phyloP scores from a whole-genome alignment of 345 rosid species.

The Mangifera indica region DNA sequence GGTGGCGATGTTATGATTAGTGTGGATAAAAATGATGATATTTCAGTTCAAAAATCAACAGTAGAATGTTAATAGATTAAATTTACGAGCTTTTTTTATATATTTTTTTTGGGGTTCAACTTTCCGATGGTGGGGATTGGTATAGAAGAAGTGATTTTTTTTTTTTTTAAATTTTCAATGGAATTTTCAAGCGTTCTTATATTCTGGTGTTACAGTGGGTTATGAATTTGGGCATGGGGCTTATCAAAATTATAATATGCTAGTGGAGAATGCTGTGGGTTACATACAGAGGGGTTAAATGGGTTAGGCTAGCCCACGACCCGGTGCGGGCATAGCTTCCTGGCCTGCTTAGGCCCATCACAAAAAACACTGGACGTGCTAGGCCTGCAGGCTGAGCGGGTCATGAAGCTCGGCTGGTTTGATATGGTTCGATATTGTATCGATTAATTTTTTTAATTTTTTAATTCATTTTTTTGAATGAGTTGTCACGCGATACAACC shows the following conservation, averaged over 20 bases:
- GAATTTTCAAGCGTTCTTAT: constrained; percentile 30
- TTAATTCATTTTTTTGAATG: no score
- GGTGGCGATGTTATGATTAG: constrained; percentile 26
- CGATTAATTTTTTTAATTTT: no score
- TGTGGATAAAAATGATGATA: constrained; percentile 18
- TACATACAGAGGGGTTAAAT: no score
- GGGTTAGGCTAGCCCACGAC: no score
- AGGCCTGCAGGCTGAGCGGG: no score
- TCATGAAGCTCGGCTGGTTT: no score
- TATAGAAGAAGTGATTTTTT: constrained; percentile 43
- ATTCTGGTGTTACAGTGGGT: constrained; percentile 19
- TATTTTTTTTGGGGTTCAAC: constrained; percentile 6
- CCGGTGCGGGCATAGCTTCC: no score
- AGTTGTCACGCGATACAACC: no score
- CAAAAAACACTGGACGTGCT: no score
- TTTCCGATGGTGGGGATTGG: constrained; percentile 51
- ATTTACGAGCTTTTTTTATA: constrained; percentile 18
- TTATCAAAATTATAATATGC: no score
- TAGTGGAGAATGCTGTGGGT: neutral
- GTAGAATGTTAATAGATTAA: constrained; percentile 50
- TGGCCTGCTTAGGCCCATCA: no score
- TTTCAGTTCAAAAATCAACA: constrained; percentile 40
- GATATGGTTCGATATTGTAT: no score
- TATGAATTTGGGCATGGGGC: constrained; percentile 7
- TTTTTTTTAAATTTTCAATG: constrained; percentile 19